Evolutionary conservation across 2,329 filamentous ascomycete species (phyloP).

Genomic region (Pezicula radicicola): DNA sequence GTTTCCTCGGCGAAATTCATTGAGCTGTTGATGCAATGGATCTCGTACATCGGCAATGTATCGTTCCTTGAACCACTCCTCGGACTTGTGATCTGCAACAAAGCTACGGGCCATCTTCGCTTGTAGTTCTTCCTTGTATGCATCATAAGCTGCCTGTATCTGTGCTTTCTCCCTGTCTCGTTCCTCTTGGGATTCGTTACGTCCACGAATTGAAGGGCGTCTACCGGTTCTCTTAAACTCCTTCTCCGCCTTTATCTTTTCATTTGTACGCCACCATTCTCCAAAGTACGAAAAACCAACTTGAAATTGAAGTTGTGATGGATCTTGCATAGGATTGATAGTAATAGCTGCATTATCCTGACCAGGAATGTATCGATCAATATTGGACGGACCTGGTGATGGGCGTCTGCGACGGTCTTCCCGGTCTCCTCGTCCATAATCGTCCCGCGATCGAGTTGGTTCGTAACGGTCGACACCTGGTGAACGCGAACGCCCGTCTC

Average conservation of each 20-base stretch:
- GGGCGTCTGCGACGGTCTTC: conserved; percentile 62
- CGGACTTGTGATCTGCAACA: conserved; percentile 86
- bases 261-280: conserved; percentile 82
- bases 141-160: conserved; percentile 69
- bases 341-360: conserved; percentile 55
- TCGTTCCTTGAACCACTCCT: conserved; percentile 97
- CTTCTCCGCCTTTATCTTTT: conserved; percentile 78
- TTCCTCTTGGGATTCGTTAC: conserved; percentile 68
- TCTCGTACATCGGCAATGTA: conserved; percentile 84
- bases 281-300: conserved; percentile 84
- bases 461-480: conserved; percentile 75
- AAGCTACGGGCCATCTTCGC: conserved; percentile 84
- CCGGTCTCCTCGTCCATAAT: conserved; percentile 53
- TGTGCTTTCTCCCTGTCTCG: conserved; percentile 75
- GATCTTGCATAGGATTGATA: conserved; percentile 69
- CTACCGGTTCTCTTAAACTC: conserved; percentile 69
- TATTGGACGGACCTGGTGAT: conserved; percentile 62
- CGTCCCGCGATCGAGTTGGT: conserved; percentile 62
- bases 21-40: conserved; percentile 69
- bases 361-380: conserved; percentile 82
- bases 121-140: conserved; percentile 66
- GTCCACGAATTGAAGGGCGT: conserved; percentile 59
- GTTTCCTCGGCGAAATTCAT: conserved; percentile 72
- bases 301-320: conserved; percentile 71
- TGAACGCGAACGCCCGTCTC: conserved; percentile 63